phyloP scores from a whole-genome alignment of 805 yeast genomes.

The Clavispora santaluciae region DNA sequence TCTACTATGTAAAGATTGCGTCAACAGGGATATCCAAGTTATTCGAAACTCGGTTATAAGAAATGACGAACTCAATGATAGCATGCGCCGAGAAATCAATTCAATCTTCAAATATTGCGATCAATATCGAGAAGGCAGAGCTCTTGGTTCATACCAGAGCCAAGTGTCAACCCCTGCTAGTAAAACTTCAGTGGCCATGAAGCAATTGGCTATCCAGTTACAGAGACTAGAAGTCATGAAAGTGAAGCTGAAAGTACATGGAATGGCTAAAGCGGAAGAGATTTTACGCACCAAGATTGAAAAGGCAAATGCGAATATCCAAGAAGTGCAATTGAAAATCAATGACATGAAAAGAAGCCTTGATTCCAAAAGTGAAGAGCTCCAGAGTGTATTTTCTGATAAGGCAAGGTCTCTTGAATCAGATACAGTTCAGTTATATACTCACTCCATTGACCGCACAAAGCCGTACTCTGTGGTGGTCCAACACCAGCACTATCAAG shows the following conservation, averaged over 20 bases:
- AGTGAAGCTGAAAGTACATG: not conserved
- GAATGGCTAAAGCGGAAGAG: slow-evolving; percentile 1
- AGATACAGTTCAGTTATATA: slow-evolving; percentile 21
- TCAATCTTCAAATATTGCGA: slow-evolving; percentile 19
- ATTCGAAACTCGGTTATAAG: slow-evolving; percentile 22
- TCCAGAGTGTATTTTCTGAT: not conserved
- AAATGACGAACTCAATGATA: slow-evolving; percentile 21
- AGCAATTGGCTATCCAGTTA: slow-evolving; percentile 26
- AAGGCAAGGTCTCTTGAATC: not conserved
- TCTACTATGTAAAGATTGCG: slow-evolving; percentile 22
- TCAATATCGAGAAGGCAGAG: slow-evolving; percentile 8
- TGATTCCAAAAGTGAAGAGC: not conserved
- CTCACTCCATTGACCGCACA: slow-evolving; percentile 4
- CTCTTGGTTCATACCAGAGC: not conserved
- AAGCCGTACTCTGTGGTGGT: not conserved
- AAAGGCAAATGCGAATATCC: not conserved
- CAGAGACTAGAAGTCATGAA: slow-evolving; percentile 23
- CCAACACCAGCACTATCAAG: slow-evolving; percentile 20
- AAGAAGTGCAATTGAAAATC: slow-evolving; percentile 3
- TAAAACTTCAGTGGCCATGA: slow-evolving; percentile 7
- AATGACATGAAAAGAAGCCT: not conserved
- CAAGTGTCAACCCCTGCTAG: not conserved
- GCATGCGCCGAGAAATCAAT: slow-evolving; percentile 22
- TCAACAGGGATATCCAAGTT: slow-evolving; percentile 16
- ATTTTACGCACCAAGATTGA: not conserved